phyloP scores from a whole-genome alignment of 371 early-diverging fungal species.

The Apophysomyces elegans region DNA sequence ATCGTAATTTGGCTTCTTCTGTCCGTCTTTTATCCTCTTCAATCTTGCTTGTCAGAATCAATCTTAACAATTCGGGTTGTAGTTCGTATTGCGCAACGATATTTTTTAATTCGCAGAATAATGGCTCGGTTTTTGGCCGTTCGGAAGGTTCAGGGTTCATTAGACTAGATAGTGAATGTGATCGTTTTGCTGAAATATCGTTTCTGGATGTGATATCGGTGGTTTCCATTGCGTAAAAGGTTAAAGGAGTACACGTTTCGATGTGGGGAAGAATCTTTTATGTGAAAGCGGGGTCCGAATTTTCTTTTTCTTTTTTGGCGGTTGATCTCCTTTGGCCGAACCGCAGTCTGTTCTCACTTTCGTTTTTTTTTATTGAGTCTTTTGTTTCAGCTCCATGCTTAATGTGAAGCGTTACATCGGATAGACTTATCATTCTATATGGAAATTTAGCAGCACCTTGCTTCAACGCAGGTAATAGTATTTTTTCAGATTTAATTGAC shows the following conservation, averaged over 20 bases:
- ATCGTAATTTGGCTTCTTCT: slow-evolving; percentile 61
- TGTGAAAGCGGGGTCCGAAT: slow-evolving; percentile 3
- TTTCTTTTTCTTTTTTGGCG: slow-evolving; percentile 1
- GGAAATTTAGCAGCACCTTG: no score
- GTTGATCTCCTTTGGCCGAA: slow-evolving; percentile 1
- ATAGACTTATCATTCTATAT: no score
- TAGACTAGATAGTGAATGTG: neutral
- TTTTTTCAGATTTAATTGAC: neutral
- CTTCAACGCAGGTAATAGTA: no score
- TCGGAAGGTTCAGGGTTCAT: slow-evolving; percentile 1
- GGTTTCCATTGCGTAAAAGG: neutral
- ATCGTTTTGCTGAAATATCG: neutral
- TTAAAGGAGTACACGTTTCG: neutral
- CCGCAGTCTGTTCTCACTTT: neutral
- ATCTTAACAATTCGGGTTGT: slow-evolving; percentile 58
- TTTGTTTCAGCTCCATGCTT: neutral
- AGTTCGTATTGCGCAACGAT: slow-evolving; percentile 51
- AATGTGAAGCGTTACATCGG: neutral
- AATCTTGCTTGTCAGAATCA: slow-evolving; percentile 60
- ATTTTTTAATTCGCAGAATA: slow-evolving; percentile 19
- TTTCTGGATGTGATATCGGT: neutral
- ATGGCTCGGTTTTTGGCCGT: neutral
- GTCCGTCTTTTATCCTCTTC: slow-evolving; percentile 65
- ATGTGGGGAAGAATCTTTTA: slow-evolving; percentile 8
- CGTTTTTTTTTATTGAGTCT: neutral